Conservation (phyloP, 2,329 filamentous ascomycete species). For the Sphaerulina musiva region DNA sequence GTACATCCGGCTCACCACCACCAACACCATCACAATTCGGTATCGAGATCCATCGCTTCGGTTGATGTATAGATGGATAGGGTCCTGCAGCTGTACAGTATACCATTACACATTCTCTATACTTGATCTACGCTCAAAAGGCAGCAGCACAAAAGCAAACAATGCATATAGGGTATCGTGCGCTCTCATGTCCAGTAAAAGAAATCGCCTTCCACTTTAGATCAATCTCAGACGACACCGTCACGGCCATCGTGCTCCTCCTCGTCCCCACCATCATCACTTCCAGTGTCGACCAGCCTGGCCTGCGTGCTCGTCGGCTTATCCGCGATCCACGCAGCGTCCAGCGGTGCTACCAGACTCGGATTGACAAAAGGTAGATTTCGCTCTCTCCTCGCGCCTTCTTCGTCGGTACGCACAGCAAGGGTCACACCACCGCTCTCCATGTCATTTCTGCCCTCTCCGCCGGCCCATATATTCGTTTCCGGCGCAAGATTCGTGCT, state of each 20-base stretch:
- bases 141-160: background rate
- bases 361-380: constrained; percentile 70
- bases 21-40: background rate
- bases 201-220: background rate
- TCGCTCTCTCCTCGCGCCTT: constrained; percentile 45
- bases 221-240: background rate
- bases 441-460: constrained; percentile 11
- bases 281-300: constrained; percentile 4
- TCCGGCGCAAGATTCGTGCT: constrained; percentile 26
- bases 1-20: background rate
- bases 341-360: constrained; percentile 56
- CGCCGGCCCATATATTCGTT: constrained; percentile 38
- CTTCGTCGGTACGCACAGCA: constrained; percentile 14
- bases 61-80: background rate
- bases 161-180: background rate
- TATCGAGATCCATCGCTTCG: background rate
- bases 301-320: constrained; percentile 3
- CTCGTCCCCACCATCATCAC: constrained; percentile 2
- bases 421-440: constrained; percentile 9
- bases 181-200: background rate
- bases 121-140: background rate
- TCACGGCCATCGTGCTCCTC: background rate
- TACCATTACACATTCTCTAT: background rate
- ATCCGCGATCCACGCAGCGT: constrained; percentile 29
- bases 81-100: too few relatives aligned